Conservation (phyloP, 1,284 basidiomycete genomes). For the Afroboletus lepidellus region DNA sequence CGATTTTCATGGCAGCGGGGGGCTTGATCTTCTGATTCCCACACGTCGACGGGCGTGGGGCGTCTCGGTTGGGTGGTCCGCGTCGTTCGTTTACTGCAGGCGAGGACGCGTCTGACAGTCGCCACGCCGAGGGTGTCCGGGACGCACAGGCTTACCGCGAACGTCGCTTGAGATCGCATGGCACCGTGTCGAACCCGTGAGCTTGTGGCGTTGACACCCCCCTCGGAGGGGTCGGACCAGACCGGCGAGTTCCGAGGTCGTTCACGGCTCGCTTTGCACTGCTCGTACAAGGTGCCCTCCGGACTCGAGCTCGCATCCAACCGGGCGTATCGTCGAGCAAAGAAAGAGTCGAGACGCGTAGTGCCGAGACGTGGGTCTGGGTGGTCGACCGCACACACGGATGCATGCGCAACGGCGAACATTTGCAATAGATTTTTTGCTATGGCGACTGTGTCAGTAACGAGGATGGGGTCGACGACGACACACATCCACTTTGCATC, state of each 20-base stretch:
- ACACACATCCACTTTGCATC: too few species aligned
- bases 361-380: not conserved
- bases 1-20: constrained; percentile 1
- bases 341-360: constrained; percentile 33
- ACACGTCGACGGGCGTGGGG: constrained; percentile 6
- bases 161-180: too few species aligned
- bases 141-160: too few species aligned
- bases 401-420: not conserved
- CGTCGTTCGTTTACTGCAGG: not conserved
- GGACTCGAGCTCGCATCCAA: constrained; percentile 61
- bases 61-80: not conserved
- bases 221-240: too few species aligned
- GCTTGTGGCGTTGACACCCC: too few species aligned
- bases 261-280: constrained; percentile 14
- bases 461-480: too few species aligned
- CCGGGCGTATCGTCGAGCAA: constrained; percentile 82
- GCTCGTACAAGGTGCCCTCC: constrained; percentile 84
- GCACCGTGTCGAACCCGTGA: too few species aligned
- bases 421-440: not conserved
- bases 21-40: constrained; percentile 4
- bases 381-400: not conserved
- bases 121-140: too few species aligned
- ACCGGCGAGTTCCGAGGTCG: too few species aligned
- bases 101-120: not conserved
- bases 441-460: too few species aligned